A percentile compares a stretch with the other conserved stretches of the same genome.
phyloP scores from a whole-genome alignment of 192 early-diverging fungal genomes.

The Diversispora eburnea region DNA sequence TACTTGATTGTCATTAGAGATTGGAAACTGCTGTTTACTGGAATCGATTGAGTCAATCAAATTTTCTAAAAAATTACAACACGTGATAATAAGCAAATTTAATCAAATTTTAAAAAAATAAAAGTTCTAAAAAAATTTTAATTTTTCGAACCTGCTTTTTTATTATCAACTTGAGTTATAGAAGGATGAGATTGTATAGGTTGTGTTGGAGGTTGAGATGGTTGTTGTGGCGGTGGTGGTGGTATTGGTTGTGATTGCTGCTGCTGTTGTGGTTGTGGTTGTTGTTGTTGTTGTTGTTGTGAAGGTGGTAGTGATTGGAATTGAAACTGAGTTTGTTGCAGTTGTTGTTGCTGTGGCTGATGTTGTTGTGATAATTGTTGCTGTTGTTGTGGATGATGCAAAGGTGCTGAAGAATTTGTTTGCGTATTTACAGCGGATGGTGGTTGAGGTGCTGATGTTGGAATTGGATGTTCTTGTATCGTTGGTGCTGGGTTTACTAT shows the following conservation, averaged over 20 bases:
- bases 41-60: neutral
- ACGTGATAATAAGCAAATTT: no score
- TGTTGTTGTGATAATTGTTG: slow-evolving; percentile 9
- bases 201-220: neutral
- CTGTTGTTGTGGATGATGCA: slow-evolving; percentile 31
- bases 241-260: neutral
- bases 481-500: slow-evolving; percentile 19
- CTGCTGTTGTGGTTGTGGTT: slow-evolving; percentile 32
- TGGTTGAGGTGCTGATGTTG: slow-evolving; percentile 28
- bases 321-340: slow-evolving; percentile 25
- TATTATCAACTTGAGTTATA: slow-evolving; percentile 13
- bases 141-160: neutral
- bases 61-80: neutral
- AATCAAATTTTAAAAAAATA: no score
- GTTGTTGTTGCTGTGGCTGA: slow-evolving; percentile 1
- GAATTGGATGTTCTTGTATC: slow-evolving; percentile 33
- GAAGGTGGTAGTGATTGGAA: slow-evolving; percentile 29
- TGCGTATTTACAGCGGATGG: slow-evolving; percentile 26
- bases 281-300: slow-evolving; percentile 29
- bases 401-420: slow-evolving; percentile 23
- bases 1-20: slow-evolving; percentile 1
- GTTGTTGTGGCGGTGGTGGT: neutral
- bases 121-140: neutral
- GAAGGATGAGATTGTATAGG: slow-evolving; percentile 14
- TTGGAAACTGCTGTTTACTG: neutral